These are phyloP conservation scores for Lepiota brunneoincarnata DNA, from an alignment of 768 basidiomycete genomes.

Conservation along the genomic window DNA sequence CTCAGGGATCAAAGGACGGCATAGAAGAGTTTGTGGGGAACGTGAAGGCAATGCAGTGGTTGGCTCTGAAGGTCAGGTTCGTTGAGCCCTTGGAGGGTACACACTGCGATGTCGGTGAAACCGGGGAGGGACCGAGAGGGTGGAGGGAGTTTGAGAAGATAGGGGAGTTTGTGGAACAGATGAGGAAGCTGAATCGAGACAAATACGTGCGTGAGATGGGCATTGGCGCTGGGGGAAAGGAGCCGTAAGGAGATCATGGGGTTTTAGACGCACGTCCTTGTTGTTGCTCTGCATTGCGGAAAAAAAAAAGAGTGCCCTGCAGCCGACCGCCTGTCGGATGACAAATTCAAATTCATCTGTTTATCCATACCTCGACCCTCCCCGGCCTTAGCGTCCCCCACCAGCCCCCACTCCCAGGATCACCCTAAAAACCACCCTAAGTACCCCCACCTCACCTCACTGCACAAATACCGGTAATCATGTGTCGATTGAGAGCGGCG, in stretches of 20 bases:
- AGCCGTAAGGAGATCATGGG: not conserved
- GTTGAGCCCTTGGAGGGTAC: constrained; percentile 39
- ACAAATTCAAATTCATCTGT: too few species aligned
- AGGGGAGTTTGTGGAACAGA: constrained; percentile 65
- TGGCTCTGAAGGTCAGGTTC: constrained; percentile 64
- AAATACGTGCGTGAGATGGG: constrained; percentile 61
- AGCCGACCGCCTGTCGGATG: too few species aligned
- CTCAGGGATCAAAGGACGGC: constrained; percentile 48
- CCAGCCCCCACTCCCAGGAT: too few species aligned
- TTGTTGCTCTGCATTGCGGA: too few species aligned
- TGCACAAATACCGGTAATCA: too few species aligned
- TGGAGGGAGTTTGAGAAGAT: constrained; percentile 73
- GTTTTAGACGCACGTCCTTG: too few species aligned
- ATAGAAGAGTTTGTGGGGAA: constrained; percentile 65
- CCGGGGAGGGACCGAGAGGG: constrained; percentile 8
- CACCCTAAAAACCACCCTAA: too few species aligned
- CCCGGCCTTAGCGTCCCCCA: too few species aligned
- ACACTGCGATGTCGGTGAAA: not conserved
- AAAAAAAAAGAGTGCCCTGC: too few species aligned
- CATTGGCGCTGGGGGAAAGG: constrained; percentile 37
- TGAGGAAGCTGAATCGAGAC: constrained; percentile 56
- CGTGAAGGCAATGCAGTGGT: constrained; percentile 77
- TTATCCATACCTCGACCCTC: too few species aligned
- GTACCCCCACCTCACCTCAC: too few species aligned
- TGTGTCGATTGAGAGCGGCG: too few species aligned